These are phyloP conservation scores for Corymbia calophylla DNA, from an alignment of 441 rosid genomes.

Conservation along the genomic window DNA sequence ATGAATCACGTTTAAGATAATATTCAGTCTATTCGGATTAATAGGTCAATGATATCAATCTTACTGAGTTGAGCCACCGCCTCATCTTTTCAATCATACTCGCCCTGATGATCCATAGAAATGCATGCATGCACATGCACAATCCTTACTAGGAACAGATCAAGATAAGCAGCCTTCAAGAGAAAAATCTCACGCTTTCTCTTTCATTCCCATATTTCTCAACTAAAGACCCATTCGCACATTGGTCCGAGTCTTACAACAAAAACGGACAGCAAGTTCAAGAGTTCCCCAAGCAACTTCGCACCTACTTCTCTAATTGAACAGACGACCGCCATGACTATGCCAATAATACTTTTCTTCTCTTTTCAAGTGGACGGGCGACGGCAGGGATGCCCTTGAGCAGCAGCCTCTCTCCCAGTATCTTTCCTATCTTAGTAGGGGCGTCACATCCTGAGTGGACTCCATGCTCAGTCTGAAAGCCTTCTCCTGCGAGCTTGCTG, in stretches of 20 bases:
- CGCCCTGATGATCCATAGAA: background rate
- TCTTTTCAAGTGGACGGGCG: background rate
- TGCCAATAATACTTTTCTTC: background rate
- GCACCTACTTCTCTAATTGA: background rate
- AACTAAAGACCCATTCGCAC: background rate
- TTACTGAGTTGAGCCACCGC: background rate
- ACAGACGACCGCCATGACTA: background rate
- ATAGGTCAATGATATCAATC: background rate
- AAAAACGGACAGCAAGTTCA: background rate
- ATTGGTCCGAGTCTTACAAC: background rate
- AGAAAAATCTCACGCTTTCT: background rate
- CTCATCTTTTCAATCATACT: background rate
- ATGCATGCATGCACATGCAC: background rate
- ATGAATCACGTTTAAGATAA: background rate
- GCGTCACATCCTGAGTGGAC: background rate
- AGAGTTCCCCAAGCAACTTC: background rate
- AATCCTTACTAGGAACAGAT: background rate
- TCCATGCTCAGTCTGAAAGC: background rate
- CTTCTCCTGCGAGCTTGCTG: background rate
- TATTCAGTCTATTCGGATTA: background rate
- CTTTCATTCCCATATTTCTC: background rate
- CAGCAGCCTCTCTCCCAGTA: background rate
- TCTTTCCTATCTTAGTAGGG: background rate
- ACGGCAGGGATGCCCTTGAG: background rate
- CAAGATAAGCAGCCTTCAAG: background rate